These are phyloP conservation scores for Phellinidium pouzarii DNA, from an alignment of 1,284 basidiomycete species.

Conservation along the genomic window DNA sequence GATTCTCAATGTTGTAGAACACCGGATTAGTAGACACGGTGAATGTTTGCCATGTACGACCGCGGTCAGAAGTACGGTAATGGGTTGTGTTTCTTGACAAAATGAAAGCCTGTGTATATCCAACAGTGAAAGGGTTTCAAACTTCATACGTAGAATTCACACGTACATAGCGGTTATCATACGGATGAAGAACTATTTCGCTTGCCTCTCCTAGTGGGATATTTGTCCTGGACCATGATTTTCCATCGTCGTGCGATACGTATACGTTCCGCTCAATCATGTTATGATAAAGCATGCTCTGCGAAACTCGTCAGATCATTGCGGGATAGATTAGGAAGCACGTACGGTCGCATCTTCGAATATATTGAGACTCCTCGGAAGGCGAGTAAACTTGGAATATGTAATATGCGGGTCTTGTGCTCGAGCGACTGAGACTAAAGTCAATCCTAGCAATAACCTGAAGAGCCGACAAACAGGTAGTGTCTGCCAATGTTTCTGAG, in stretches of 20 bases:
- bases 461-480: too few relatives aligned
- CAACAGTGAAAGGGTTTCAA: conserved; percentile 20
- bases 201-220: conserved; percentile 57
- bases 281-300: conserved; percentile 85
- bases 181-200: conserved; percentile 84
- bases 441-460: neutral
- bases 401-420: neutral
- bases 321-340: conserved; percentile 18
- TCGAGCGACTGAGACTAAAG: neutral
- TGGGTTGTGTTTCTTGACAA: conserved; percentile 66
- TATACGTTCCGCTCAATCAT: conserved; percentile 58
- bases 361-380: conserved; percentile 37
- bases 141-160: neutral
- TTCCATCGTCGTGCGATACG: conserved; percentile 88
- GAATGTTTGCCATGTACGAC: conserved; percentile 79
- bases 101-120: conserved; percentile 68
- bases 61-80: conserved; percentile 81
- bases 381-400: neutral
- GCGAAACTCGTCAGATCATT: conserved; percentile 12
- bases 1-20: conserved; percentile 40
- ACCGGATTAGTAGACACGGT: conserved; percentile 58
- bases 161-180: conserved; percentile 68
- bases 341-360: conserved; percentile 85
- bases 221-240: conserved; percentile 61
- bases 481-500: too few relatives aligned